phyloP scores from a whole-genome alignment of 2,329 filamentous ascomycete species.

The Colletotrichum salicis region DNA sequence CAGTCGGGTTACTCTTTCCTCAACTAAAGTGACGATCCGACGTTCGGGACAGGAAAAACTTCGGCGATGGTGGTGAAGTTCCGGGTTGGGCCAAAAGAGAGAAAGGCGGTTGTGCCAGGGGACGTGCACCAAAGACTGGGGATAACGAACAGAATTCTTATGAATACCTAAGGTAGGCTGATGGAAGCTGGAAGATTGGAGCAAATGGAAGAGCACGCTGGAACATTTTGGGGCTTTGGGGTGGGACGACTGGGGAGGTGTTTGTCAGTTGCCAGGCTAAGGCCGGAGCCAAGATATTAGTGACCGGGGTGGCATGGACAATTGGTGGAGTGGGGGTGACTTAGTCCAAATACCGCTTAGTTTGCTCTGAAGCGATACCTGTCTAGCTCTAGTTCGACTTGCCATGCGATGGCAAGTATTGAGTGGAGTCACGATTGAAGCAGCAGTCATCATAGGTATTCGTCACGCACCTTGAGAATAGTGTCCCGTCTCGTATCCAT shows the following conservation, averaged over 20 bases:
- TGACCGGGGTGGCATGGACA: conserved; percentile 2
- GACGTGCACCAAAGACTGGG: background rate
- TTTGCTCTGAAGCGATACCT: background rate
- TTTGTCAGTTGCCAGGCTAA: conserved; percentile 8
- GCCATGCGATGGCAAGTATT: background rate
- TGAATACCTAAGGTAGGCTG: too few relatives aligned
- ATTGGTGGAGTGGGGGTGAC: background rate
- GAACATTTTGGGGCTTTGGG: conserved; percentile 19
- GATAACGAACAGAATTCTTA: background rate
- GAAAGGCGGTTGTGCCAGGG: background rate
- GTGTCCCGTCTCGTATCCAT: too few relatives aligned
- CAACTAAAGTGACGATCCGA: background rate
- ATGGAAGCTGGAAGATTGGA: conserved; percentile 8
- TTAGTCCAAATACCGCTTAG: conserved; percentile 5
- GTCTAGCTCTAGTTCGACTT: background rate
- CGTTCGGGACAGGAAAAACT: conserved; percentile 3
- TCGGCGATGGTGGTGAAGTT: conserved; percentile 4
- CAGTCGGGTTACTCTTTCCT: background rate
- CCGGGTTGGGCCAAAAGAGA: background rate
- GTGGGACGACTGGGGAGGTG: conserved; percentile 1
- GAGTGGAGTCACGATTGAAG: background rate
- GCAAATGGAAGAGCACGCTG: background rate
- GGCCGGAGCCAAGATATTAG: background rate
- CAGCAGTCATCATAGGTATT: background rate
- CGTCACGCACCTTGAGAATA: background rate